Evolutionary conservation across 1,139 yeast genomes (phyloP).

Genomic region (Protomyces inundatus): DNA sequence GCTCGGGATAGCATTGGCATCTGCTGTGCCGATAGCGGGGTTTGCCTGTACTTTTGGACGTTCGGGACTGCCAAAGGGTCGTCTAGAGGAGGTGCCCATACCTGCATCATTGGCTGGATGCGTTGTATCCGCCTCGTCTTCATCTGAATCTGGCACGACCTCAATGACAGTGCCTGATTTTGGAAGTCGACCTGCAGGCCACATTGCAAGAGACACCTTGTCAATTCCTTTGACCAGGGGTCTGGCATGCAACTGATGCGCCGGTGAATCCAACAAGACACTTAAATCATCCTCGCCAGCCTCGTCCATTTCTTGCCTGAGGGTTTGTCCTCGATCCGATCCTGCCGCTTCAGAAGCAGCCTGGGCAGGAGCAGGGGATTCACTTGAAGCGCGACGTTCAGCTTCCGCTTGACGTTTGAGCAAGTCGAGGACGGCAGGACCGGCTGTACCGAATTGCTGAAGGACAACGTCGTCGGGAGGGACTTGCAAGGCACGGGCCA

Average conservation of each 20-base stretch:
- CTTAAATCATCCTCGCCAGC: not conserved
- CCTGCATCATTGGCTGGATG: too few relatives aligned
- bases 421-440: conserved; percentile 15
- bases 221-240: not conserved
- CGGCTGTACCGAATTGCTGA: conserved; percentile 16
- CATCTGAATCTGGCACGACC: too few relatives aligned
- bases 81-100: too few relatives aligned
- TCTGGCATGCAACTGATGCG: not conserved
- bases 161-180: too few relatives aligned
- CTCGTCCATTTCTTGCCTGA: not conserved
- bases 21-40: too few relatives aligned
- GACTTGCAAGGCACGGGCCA: conserved; percentile 5
- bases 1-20: too few relatives aligned
- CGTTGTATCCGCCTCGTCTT: too few relatives aligned
- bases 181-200: too few relatives aligned
- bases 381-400: not conserved
- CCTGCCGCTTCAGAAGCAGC: not conserved
- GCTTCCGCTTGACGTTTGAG: conserved; percentile 4
- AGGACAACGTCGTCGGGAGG: conserved; percentile 8
- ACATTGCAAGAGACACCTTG: too few relatives aligned
- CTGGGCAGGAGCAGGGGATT: not conserved
- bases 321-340: not conserved
- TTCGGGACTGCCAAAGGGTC: too few relatives aligned
- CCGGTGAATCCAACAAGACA: not conserved
- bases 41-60: too few relatives aligned